Conservation (phyloP, 495 filamentous ascomycete species). For the Articulospora tetracladia region DNA sequence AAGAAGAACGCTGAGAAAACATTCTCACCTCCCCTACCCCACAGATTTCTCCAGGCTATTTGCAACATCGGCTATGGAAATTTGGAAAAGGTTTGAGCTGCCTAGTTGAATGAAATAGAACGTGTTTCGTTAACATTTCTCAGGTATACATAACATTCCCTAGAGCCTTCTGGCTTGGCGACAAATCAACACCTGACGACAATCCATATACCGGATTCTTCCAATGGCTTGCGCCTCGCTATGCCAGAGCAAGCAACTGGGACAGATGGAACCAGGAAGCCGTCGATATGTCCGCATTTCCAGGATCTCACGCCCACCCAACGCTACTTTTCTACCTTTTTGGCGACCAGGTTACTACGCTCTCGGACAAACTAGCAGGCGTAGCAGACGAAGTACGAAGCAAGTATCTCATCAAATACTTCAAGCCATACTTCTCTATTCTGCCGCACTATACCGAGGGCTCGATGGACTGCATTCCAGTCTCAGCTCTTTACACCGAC, state of each 20-base stretch:
- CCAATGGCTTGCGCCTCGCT: constrained; percentile 62
- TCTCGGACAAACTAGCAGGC: constrained; percentile 33
- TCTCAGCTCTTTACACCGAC: constrained; percentile 60
- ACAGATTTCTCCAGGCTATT: constrained; percentile 66
- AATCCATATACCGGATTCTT: constrained; percentile 50
- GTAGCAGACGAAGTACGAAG: constrained; percentile 31
- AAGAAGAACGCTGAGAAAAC: constrained; percentile 62
- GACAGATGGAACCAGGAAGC: constrained; percentile 72
- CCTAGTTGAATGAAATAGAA: neutral
- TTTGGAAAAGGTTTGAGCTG: constrained; percentile 67
- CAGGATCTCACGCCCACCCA: constrained; percentile 59
- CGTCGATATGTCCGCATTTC: constrained; percentile 71
- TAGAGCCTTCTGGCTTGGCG: constrained; percentile 51
- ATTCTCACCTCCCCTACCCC: constrained; percentile 69
- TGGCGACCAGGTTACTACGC: constrained; percentile 53
- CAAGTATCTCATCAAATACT: constrained; percentile 53
- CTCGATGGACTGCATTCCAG: constrained; percentile 57
- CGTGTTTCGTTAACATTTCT: neutral
- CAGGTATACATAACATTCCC: constrained; percentile 85
- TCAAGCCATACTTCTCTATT: constrained; percentile 71
- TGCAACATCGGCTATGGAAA: constrained; percentile 76
- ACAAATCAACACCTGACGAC: constrained; percentile 22
- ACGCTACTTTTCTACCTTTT: constrained; percentile 92
- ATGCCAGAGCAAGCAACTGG: constrained; percentile 59
- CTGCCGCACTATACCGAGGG: constrained; percentile 59